Evolutionary conservation across 768 basidiomycete genomes (phyloP), one percentile per base, ranked within the genome.

Genomic region (Suillus tomentosus): DNA sequence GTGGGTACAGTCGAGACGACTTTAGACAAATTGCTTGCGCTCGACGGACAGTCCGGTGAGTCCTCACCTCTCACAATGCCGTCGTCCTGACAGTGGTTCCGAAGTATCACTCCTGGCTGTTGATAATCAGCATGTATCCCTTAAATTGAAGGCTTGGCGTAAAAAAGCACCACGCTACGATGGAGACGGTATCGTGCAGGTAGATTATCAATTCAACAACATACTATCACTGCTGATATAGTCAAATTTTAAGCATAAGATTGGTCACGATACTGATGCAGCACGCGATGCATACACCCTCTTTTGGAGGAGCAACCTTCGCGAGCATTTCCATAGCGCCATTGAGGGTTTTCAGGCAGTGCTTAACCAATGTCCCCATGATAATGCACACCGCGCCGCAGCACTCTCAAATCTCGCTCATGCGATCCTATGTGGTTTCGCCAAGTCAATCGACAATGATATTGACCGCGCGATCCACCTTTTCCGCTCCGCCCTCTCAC

Each of bases 371-470:
- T 62, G 27, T 36, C 40, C 39, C 13, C 2, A 11, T 17, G 27
- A 9, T 9, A 55, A 59, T 42, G 22, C 17, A 5, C n/a, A 43
- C 19, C 56, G 55, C 5, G 53, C 39, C 7, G 55, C 55, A 43
- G 62, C 40, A n/a, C 24, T 62, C 27, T 62, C 62, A 4, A 62
- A 62, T 11, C 54, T 58, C 11, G 61, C 39, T 5, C 57, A 58
- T 13, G 22, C 22, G 1, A 40, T 57, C 17, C 36, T 57, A 22
- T 39, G 22, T 5, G 37, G 55, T 36, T 57, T 39, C 22, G 0
- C 55, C 15, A 40, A 24, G 22, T 10, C 15, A 8, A 10, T 57
- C 2, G 14, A 10, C 24, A 40, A 9, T 27, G 56, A 58, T 27
- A 27, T 58, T 3, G 24, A 58, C 24, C 22, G 8, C 5, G 14